A percentile compares a stretch with the other conserved stretches of the same genome.
phyloP scores from a whole-genome alignment of 2,329 filamentous ascomycete genomes.

The Ophiocordyceps camponoti-floridani region DNA sequence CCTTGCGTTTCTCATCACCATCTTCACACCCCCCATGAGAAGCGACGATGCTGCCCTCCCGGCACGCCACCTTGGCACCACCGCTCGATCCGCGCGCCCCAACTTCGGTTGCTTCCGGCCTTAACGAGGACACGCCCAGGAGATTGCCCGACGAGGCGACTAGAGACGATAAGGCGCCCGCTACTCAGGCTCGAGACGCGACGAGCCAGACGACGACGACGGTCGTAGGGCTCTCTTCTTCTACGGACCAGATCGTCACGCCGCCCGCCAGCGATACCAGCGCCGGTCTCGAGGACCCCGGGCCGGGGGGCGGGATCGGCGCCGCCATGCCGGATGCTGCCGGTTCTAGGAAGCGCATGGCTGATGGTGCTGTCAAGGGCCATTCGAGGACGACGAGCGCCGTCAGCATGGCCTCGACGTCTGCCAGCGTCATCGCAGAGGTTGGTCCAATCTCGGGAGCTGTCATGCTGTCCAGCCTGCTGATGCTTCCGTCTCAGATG shows the following conservation, averaged over 20 bases:
- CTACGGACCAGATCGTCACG: conserved; percentile 11
- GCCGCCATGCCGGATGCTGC: no score
- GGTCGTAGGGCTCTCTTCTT: not conserved
- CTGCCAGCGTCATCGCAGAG: conserved; percentile 59
- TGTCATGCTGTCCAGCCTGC: not conserved
- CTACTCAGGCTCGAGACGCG: no score
- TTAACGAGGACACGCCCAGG: no score
- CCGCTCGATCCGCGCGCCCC: no score
- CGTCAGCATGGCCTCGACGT: conserved; percentile 39
- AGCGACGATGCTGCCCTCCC: no score
- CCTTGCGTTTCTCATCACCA: no score
- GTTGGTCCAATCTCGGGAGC: conserved; percentile 26
- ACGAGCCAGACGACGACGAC: not conserved
- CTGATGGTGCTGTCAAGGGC: conserved; percentile 55
- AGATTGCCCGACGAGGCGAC: no score
- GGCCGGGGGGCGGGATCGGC: no score
- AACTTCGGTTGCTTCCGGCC: no score
- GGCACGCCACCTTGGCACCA: no score
- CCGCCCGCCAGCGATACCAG: conserved; percentile 10
- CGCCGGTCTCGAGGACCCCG: conserved; percentile 3
- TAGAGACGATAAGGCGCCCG: no score
- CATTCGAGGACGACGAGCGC: conserved; percentile 59
- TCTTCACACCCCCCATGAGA: no score
- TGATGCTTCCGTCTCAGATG: conserved; percentile 26
- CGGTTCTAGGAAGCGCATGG: conserved; percentile 51